Base-by-base conservation (phyloP, 768 basidiomycete genomes). In the Phylloporus sp. region DNA sequence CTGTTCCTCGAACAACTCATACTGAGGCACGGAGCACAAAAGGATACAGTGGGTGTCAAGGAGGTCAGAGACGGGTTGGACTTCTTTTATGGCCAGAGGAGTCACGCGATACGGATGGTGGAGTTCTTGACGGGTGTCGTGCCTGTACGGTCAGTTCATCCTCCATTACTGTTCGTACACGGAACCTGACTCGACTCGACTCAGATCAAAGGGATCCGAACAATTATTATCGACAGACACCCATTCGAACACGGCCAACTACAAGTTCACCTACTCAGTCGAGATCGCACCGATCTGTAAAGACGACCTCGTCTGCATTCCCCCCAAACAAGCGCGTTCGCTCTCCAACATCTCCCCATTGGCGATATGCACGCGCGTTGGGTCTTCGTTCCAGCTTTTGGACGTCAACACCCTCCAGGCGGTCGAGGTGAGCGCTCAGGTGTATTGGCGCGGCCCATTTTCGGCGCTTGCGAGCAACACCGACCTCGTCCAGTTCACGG, bases 221-320 rank as follows among this genome's bases (percentile, higher is more conserved):
- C 97, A 97, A 67, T 76, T 99, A 9, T 80, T 98, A 27, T 97
- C 95, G 7, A 77, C 86, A 22, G 97, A 99, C 67, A 92, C 88
- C 2, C 95, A 99, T 69, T 82, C 88, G 43, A 82, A 81, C 58
- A 97, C 94, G 4, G 89, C 95, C 29, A 97, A 91, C 72, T 97
- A 90, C 79, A 98, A 95, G 72, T 95, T 90, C 71, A 93, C 94
- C 5, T 98, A 92, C 76, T 97, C 95, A 5, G 90, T 98, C 59
- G 95, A 98, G 72, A 97, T 99, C 64, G 82, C 88, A 5, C 94
- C 97, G 0, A 83, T 99, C 50, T 99, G 97, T 77, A 97, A 97
- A 68, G 97, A 98, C 66, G 97, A 99, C 70, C 81, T 99, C 24
- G 88, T 98, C 20, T 92, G 90, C 66, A 77, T 99, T 31, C 91